Evolutionary conservation across 2,329 filamentous ascomycete genomes (phyloP), one percentile per base, ranked within the genome.

Genomic region (Stemphylium lycopersici): DNA sequence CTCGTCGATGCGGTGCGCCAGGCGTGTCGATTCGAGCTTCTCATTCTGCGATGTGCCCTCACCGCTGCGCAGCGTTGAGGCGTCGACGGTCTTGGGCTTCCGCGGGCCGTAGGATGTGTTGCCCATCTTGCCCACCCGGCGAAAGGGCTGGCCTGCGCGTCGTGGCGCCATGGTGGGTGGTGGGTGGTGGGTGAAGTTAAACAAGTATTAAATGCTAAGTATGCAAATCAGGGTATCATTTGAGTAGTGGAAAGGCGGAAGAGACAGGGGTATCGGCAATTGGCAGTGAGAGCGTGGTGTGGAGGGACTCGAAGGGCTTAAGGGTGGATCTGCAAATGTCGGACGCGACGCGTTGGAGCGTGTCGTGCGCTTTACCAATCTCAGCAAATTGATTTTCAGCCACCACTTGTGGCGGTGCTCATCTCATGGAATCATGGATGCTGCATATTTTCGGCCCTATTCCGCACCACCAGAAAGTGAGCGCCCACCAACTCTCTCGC

Each of bases 41-140:
- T 99, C 95, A 81, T 96, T 91, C 68, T 91, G 87, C 6, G 93
- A 96, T 1, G 92, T 98, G 47, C 85, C 88, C 80, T 99, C 96
- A 49, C 86, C 87, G 51, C 89, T 86, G 38, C 89, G 83, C 43
- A 90, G 79, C 22, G 87, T 86, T 6, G 89, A 88, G 31, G 90
- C 87, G 52, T 93, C 87, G 63, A 98, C 90, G 4, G 91, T 96
- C 70, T 90, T 90, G 22, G 87, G 81, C 67, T 84, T 84, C 49
- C 81, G 81, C 44, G 82, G 80, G 60, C 84, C 80, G 68, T 77
- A 74, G 43, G 74, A 72, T 39, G 76, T 72, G 62, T 75, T 75
- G 61, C 72, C 74, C 51, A 67, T 59, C 58, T 76, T 78, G 63
- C 75, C 74, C 49, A 79, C 74, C 58, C 78, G 78, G 61, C 76